phyloP scores from a whole-genome alignment of 1,139 yeast species.

The Blastobotrys capitulatus region DNA sequence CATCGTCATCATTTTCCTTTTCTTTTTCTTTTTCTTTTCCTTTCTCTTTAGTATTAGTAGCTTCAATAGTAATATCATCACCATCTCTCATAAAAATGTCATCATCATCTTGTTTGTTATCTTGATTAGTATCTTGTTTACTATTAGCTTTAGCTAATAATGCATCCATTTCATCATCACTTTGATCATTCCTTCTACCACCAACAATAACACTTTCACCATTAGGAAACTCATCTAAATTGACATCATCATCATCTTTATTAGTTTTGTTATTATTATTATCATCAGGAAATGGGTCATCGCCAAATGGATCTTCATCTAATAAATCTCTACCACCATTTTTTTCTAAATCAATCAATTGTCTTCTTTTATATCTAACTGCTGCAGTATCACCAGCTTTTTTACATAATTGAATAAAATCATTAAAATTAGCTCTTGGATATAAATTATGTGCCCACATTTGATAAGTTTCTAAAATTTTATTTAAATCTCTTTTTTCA shows the following conservation, averaged over 20 bases:
- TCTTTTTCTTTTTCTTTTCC: not conserved
- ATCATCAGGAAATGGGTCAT: too few species aligned
- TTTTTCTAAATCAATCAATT: constrained; percentile 32
- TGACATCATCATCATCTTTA: not conserved
- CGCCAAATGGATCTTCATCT: not conserved
- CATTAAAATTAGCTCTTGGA: constrained; percentile 73
- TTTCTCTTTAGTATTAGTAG: too few species aligned
- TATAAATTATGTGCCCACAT: constrained; percentile 79
- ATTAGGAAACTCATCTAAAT: not conserved
- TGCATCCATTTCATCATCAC: constrained; percentile 1
- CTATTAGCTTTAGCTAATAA: not conserved
- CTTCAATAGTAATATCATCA: not conserved
- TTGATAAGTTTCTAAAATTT: constrained; percentile 62
- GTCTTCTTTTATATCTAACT: constrained; percentile 27
- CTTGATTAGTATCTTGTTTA: too few species aligned
- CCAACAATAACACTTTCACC: not conserved
- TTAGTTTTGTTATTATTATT: too few species aligned
- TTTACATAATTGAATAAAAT: constrained; percentile 40
- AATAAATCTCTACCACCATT: not conserved
- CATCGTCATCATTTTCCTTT: not conserved
- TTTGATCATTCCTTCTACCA: not conserved
- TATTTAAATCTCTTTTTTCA: constrained; percentile 41
- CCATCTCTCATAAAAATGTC: constrained; percentile 8
- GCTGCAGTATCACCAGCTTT: constrained; percentile 29
- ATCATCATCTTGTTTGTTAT: constrained; percentile 7